Evolutionary conservation across 768 basidiomycete genomes (phyloP), one percentile per base, ranked within the genome.

Genomic region (Phlebiopsis gigantea): DNA sequence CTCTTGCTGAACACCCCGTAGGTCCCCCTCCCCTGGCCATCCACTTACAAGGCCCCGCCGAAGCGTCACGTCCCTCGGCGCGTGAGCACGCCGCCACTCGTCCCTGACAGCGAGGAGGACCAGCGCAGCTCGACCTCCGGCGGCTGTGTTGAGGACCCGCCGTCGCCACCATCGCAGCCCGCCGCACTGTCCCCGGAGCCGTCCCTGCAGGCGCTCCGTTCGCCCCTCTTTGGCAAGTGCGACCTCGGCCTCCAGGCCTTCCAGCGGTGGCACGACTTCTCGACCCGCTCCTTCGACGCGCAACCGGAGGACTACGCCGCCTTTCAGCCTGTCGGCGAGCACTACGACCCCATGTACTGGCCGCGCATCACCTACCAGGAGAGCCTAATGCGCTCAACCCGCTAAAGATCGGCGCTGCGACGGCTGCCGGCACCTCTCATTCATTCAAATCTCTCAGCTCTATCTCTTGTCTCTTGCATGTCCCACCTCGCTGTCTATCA

Each of bases 361-460:
- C 53, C 42, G 6, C 50, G 50, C 21, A 28, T 54, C 42, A 54
- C 53, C 22, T 54, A 22, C 22, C 53, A 54, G 24, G 53, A 54
- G 41, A 54, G 53, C 44, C 53, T 30, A 22, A n/a, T 54, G 41
- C 53, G 53, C 42, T 54, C 44, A 5, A 54, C 53, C 22, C 30
- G 22, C 31, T 51, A 31, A 51, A 10, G 14, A 10, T 15, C 31
- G n/a, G 34, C 34, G 34, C 34, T 39, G 34, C 34, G 12, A 39
- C 17, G 34, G 34, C 34, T 39, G 34, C 17, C 34, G 34, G 17
- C 34, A 34, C 14, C 12, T 39, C 34, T 9, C 34, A 17, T 39
- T 39, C 17, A 12, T 10, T 45, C 44, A 45, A 45, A 19, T 21
- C 12, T 10, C 15, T 47, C 22, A 24, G 46, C 10, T 24, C 46